Percentiles rank a stretch among this genome's conserved stretches.
These are phyloP conservation scores for Avena sativa DNA, from an alignment of 176 grass and related monocot species.

Conservation along the genomic window DNA sequence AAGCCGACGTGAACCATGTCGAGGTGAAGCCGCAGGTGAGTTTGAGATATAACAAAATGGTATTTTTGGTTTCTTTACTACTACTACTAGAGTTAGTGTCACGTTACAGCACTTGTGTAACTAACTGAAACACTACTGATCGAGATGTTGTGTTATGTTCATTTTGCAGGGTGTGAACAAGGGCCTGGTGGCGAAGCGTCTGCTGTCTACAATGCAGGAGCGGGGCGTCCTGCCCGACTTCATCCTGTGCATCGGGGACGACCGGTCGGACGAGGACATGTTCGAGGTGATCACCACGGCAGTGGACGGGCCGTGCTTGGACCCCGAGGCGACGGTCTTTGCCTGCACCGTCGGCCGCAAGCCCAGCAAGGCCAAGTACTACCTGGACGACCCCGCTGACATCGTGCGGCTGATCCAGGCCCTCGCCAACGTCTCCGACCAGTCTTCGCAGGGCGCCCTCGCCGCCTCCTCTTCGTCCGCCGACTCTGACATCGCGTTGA, in stretches of 20 bases:
- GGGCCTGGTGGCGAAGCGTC: constrained; percentile 65
- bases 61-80: not conserved
- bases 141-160: not conserved
- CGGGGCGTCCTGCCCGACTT: constrained; percentile 62
- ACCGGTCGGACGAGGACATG: constrained; percentile 95
- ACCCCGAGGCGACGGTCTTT: constrained; percentile 64
- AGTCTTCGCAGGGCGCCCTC: not conserved
- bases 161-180: constrained; percentile 77
- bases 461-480: not conserved
- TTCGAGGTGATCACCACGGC: constrained; percentile 85
- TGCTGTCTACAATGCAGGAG: constrained; percentile 63
- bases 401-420: constrained; percentile 77
- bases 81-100: too few relatives aligned
- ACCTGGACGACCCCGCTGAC: constrained; percentile 78
- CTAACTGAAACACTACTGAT: constrained; percentile 5
- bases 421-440: constrained; percentile 76
- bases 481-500: not conserved
- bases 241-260: constrained; percentile 84
- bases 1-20: constrained; percentile 70
- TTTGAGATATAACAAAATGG: not conserved
- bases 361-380: constrained; percentile 98
- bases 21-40: constrained; percentile 96
- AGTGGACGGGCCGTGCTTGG: constrained; percentile 35
- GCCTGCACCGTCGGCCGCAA: constrained; percentile 91
- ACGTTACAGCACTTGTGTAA: not conserved